Base-by-base conservation (phyloP, 2,329 filamentous ascomycete genomes). In the Colletotrichum gloeosporioides region DNA sequence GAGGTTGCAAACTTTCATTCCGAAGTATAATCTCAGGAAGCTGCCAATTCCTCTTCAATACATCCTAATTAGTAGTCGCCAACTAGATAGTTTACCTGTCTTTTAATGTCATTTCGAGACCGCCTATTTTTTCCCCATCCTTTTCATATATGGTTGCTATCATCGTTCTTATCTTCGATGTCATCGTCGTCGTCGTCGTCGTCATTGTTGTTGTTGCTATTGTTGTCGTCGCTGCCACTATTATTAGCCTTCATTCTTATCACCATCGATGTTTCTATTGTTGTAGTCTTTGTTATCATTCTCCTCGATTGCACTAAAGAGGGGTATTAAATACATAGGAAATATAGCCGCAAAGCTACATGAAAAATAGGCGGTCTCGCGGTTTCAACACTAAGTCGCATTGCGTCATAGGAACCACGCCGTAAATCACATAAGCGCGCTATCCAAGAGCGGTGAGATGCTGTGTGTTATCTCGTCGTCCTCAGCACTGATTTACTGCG, bases 221-320 rank as follows among this genome's bases (percentile, higher is more conserved):
- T 12, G n/a, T 44, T 6, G 4, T 49, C 0, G 39, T 22, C n/a
- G n/a, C 0, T 22, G 39, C 39, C 6, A 44, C 18, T 44, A n/a
- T n/a, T 18, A 8, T 18, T 10, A 1, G 8, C 18, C 39, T 12
- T 44, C 0, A 0, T n/a, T n/a, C 10, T 44, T n/a, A n/a, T 12
- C 0, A n/a, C 8, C 16, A 18, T 44, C 39, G 0, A 16, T 44
- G 0, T 44, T 44, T 44, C 7, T 39, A 8, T 39, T 8, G 32
- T 8, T 8, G 18, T 16, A 7, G 34, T 36, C 13, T 13, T 36
- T 8, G 4, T 36, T 34, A 13, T 13, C 34, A 15, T 12, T 32
- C 12, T 2, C 32, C 32, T 34, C 2, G 1, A 34, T 34, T 34
- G 5, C 13, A 34, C 6, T 36, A 15, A 36, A 36, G 0, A 36